These are phyloP conservation scores for Coniferiporia weirii DNA, from an alignment of 1,284 basidiomycete species.

Conservation along the genomic window DNA sequence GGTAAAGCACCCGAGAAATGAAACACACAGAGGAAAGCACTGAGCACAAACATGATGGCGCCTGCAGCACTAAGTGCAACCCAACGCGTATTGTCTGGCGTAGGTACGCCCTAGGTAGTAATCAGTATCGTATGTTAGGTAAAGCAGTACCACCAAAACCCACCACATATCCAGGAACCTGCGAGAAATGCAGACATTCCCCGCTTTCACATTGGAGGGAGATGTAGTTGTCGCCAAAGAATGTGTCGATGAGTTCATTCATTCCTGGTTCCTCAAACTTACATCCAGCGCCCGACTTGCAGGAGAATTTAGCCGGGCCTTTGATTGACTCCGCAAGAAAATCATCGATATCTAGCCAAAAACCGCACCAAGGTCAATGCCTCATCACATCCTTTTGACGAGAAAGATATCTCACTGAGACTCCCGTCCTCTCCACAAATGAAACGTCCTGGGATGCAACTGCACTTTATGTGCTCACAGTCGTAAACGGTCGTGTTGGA, in stretches of 20 bases:
- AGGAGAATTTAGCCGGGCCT: constrained; percentile 86
- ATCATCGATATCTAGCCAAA: constrained; percentile 78
- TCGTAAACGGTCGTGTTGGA: constrained; percentile 71
- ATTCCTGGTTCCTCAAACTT: constrained; percentile 93
- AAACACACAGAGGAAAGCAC: constrained; percentile 46
- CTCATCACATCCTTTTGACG: background rate
- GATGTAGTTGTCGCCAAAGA: constrained; percentile 92
- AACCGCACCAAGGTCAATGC: constrained; percentile 4
- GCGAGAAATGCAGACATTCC: constrained; percentile 90
- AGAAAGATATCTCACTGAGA: constrained; percentile 58
- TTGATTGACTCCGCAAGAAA: constrained; percentile 88
- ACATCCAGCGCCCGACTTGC: constrained; percentile 72
- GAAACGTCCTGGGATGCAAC: constrained; percentile 88
- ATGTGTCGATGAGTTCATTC: constrained; percentile 89
- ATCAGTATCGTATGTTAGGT: background rate
- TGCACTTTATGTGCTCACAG: constrained; percentile 83
- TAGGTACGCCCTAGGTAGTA: constrained; percentile 55
- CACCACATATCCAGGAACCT: constrained; percentile 89
- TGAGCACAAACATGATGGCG: constrained; percentile 64
- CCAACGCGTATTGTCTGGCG: constrained; percentile 77
- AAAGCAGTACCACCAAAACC: constrained; percentile 24
- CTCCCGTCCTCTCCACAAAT: constrained; percentile 95
- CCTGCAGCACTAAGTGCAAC: constrained; percentile 81
- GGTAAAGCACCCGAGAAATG: constrained; percentile 2
- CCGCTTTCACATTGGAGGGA: constrained; percentile 84